Conservation (phyloP, 2,329 filamentous ascomycete genomes). For the Phialophora expanda region DNA sequence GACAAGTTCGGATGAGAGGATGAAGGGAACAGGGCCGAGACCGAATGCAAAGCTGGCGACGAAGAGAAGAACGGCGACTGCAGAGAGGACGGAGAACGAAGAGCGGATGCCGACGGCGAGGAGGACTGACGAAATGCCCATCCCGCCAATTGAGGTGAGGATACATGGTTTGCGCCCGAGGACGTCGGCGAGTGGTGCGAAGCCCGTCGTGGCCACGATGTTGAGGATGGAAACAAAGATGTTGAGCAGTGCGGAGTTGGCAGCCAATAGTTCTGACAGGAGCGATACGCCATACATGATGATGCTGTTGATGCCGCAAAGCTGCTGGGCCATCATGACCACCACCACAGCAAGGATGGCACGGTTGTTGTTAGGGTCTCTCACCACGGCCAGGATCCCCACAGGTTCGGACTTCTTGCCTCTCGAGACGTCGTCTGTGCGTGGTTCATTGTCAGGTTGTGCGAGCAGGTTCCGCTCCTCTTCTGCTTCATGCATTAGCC, state of each 20-base stretch:
- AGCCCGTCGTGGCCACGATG: slow-evolving; percentile 77
- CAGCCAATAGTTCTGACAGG: slow-evolving; percentile 77
- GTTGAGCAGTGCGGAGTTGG: slow-evolving; percentile 81
- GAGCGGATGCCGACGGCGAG: slow-evolving; percentile 81
- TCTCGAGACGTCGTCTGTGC: slow-evolving; percentile 30
- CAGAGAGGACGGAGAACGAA: slow-evolving; percentile 74
- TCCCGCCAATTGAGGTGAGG: slow-evolving; percentile 79
- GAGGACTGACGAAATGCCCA: slow-evolving; percentile 76
- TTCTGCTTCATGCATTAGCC: slow-evolving; percentile 43
- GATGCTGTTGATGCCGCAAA: slow-evolving; percentile 86
- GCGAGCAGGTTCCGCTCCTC: slow-evolving; percentile 75
- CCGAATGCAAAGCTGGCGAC: slow-evolving; percentile 90
- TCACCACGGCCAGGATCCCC: slow-evolving; percentile 65
- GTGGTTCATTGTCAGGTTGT: slow-evolving; percentile 30
- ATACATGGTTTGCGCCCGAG: slow-evolving; percentile 87
- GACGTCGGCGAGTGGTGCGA: slow-evolving; percentile 79
- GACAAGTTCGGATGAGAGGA: slow-evolving; percentile 88
- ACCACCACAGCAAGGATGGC: slow-evolving; percentile 80
- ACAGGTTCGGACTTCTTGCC: slow-evolving; percentile 49
- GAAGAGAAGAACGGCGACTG: slow-evolving; percentile 80
- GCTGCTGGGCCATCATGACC: slow-evolving; percentile 90
- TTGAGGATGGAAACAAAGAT: slow-evolving; percentile 88
- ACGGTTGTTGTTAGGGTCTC: slow-evolving; percentile 70
- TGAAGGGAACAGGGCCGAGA: slow-evolving; percentile 91
- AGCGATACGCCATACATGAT: slow-evolving; percentile 99